Evolutionary conservation across 2,329 filamentous ascomycete species (phyloP).

Genomic region (Fusarium poae): DNA sequence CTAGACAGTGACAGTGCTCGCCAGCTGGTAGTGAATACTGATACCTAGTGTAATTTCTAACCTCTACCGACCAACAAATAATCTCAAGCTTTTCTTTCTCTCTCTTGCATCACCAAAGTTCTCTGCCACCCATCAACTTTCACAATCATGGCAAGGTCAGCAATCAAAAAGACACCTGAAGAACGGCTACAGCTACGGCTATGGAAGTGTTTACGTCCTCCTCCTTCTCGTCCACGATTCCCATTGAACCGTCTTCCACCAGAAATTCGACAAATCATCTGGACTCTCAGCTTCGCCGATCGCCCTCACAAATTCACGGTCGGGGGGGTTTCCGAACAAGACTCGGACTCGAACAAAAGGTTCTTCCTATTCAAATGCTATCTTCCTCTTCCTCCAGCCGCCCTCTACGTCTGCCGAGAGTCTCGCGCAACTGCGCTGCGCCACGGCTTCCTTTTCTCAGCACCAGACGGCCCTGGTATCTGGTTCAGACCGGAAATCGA

Average conservation of each 20-base stretch:
- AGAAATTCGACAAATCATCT: neutral
- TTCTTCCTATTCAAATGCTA: neutral
- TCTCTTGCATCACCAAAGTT: neutral
- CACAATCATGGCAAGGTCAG: neutral
- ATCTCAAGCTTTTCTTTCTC: too few species aligned
- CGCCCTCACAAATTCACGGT: neutral
- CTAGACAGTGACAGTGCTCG: too few species aligned
- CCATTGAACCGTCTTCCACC: neutral
- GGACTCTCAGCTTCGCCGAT: neutral
- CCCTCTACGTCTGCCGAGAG: neutral
- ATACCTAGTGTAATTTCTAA: too few species aligned
- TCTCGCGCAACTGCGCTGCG: neutral
- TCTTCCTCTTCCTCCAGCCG: neutral
- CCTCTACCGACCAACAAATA: too few species aligned
- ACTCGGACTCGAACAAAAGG: neutral
- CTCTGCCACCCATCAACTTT: neutral
- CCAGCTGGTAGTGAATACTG: too few species aligned
- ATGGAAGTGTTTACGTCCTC: too few species aligned
- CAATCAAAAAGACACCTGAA: neutral
- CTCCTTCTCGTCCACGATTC: accelerated
- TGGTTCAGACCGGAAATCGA: neutral
- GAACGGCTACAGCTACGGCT: too few species aligned
- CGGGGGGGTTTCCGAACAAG: accelerated
- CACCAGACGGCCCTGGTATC: neutral
- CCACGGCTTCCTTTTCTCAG: neutral